Conservation (phyloP, 768 basidiomycete genomes). For the Cystobasidium ongulense region DNA sequence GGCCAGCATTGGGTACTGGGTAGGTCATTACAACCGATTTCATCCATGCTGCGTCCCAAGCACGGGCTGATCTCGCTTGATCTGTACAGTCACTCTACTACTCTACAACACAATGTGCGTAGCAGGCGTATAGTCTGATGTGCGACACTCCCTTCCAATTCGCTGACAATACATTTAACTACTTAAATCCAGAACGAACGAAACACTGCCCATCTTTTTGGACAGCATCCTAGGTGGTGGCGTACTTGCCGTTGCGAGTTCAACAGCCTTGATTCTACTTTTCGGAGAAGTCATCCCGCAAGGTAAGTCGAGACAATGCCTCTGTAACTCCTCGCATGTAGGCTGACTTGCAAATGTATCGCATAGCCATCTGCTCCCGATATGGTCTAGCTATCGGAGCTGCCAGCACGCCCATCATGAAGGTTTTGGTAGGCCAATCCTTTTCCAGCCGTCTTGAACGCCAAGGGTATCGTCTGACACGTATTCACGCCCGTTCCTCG, state of each 20-base stretch:
- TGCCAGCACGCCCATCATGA: slow-evolving; percentile 64
- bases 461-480: background rate
- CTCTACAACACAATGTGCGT: slow-evolving; percentile 14
- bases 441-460: slow-evolving; percentile 31
- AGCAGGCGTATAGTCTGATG: slow-evolving; percentile 54
- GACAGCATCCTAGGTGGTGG: slow-evolving; percentile 49
- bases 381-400: slow-evolving; percentile 77
- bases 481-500: too few relatives aligned
- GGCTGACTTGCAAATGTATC: background rate
- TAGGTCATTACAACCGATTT: slow-evolving; percentile 55
- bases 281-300: slow-evolving; percentile 59
- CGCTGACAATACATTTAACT: background rate
- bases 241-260: slow-evolving; percentile 47
- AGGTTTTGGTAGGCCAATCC: slow-evolving; percentile 63
- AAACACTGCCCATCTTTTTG: slow-evolving; percentile 49
- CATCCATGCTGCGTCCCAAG: background rate
- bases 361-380: slow-evolving; percentile 59
- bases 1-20: slow-evolving; percentile 88
- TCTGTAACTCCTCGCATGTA: background rate
- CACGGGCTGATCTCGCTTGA: slow-evolving; percentile 1
- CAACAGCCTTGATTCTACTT: slow-evolving; percentile 44
- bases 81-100: slow-evolving; percentile 17
- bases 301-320: slow-evolving; percentile 34
- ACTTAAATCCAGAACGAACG: slow-evolving; percentile 45
- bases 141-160: slow-evolving; percentile 52